Evolutionary conservation across 2,329 filamentous ascomycete species (phyloP), one percentile per base, ranked within the genome.

Genomic region (Neocucurbitaria cava): DNA sequence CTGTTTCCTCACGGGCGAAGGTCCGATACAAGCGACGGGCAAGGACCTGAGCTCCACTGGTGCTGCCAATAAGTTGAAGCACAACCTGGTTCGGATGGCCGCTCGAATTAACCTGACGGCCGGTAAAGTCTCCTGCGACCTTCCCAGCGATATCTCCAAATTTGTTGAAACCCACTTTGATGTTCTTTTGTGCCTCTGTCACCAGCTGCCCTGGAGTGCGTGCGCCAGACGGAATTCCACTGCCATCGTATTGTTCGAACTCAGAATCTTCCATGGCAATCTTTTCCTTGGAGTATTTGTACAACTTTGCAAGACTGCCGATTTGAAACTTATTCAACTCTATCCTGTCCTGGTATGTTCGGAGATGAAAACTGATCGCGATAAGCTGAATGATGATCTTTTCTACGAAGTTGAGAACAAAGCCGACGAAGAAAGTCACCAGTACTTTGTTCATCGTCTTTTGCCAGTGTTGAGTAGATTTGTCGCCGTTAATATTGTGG

Each of bases 301-400:
- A 89, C 7, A 90, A 74, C 71, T 89, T 89, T 6, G 83, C 82
- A 62, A 89, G 72, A 63, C 83, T 86, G 10, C 83, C 86, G 53
- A 96, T 92, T 69, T 96, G 90, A 60, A 93, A 92, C 72, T 96
- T 96, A 81, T 96, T 96, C 74, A 94, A 83, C 58, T 95, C 91
- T 66, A 97, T 97, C 15, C 94, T 84, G 65, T 94, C 91, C 21
- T 91, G 88, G 69, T 98, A 98, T 0, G 94, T 97, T 40, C 94
- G 86, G 53, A 91, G 82, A 73, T 98, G 94, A 76, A 98, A 98
- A 58, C 89, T 92, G 53, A 93, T 93, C 28, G 94, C 93, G 64
- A 98, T 96, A 77, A 96, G 88, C 71, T 97, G 93, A 50, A 97
- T 96, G 63, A 96, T 85, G 56, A 97, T 90, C 80, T 97, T 98